Evolutionary conservation across 495 filamentous ascomycete species (phyloP).

Genomic region (Talaromyces stipitatus): DNA sequence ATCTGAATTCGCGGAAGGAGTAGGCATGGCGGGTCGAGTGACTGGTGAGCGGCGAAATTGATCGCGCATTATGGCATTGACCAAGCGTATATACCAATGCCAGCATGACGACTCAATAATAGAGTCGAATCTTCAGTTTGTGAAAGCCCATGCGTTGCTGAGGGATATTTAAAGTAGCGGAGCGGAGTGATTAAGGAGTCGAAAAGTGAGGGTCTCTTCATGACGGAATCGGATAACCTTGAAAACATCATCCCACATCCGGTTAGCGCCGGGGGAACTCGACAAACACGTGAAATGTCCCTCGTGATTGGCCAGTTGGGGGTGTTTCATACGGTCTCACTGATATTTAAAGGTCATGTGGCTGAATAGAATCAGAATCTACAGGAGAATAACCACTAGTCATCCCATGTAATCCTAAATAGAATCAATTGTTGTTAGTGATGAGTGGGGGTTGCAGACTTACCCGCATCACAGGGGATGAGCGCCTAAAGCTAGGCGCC

Average conservation of each 20-base stretch:
- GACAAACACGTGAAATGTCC: neutral
- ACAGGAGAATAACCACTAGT: no score
- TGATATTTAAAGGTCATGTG: no score
- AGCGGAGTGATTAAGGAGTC: neutral
- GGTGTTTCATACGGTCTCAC: no score
- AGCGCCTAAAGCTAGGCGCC: no score
- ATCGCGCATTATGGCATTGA: slow-evolving; percentile 35
- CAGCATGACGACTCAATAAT: slow-evolving; percentile 21
- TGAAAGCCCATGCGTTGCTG: neutral
- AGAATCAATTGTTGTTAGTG: no score
- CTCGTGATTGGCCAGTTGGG: neutral
- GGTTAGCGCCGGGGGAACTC: neutral
- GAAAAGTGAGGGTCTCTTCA: neutral
- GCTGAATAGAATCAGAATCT: no score
- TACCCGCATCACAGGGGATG: no score
- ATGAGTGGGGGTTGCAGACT: no score
- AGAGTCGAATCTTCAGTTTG: neutral
- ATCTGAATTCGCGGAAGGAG: slow-evolving; percentile 41
- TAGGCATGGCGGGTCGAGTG: slow-evolving; percentile 18
- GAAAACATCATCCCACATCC: neutral
- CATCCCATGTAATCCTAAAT: no score
- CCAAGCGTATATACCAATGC: slow-evolving; percentile 19
- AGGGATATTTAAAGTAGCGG: neutral
- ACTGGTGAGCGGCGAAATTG: slow-evolving; percentile 17
- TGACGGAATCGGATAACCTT: neutral